Evolutionary conservation across 2,329 filamentous ascomycete genomes (phyloP).

Genomic region (Ophiosphaerella korrae): DNA sequence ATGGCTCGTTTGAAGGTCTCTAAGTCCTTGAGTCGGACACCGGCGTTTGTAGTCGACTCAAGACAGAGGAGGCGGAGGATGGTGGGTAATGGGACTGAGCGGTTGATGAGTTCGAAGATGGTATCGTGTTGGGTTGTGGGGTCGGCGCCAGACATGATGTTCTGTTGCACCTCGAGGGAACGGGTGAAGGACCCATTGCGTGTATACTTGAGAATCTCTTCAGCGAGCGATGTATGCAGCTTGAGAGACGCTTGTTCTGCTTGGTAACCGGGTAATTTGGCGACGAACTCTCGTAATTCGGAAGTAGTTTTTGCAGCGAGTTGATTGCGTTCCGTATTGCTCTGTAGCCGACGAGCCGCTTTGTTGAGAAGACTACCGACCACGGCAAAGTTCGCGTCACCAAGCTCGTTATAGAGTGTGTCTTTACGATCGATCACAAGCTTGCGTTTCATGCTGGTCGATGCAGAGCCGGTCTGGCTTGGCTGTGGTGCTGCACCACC

Average conservation of each 20-base stretch:
- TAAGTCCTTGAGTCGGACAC: slow-evolving; percentile 84
- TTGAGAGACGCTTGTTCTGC: slow-evolving; percentile 92
- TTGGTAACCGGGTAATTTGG: slow-evolving; percentile 88
- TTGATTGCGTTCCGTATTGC: slow-evolving; percentile 86
- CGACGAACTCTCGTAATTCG: slow-evolving; percentile 94
- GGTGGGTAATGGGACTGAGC: slow-evolving; percentile 78
- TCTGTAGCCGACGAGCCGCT: slow-evolving; percentile 82
- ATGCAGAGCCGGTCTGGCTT: slow-evolving; percentile 54
- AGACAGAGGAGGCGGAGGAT: slow-evolving; percentile 86
- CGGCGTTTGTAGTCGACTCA: slow-evolving; percentile 87
- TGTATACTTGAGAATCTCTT: slow-evolving; percentile 94
- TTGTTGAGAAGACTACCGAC: slow-evolving; percentile 89
- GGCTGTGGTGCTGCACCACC: slow-evolving; percentile 70
- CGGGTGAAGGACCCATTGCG: slow-evolving; percentile 87
- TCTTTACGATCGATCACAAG: slow-evolving; percentile 89
- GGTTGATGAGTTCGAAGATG: slow-evolving; percentile 93
- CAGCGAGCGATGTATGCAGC: slow-evolving; percentile 86
- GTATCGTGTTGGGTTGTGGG: slow-evolving; percentile 86
- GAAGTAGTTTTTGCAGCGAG: slow-evolving; percentile 80
- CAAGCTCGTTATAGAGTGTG: slow-evolving; percentile 82
- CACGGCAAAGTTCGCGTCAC: slow-evolving; percentile 93
- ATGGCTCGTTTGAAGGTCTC: slow-evolving; percentile 88
- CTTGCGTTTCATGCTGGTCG: slow-evolving; percentile 75
- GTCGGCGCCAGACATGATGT: slow-evolving; percentile 87
- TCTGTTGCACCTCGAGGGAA: slow-evolving; percentile 91